Evolutionary conservation across 1,139 yeast species (phyloP).

Genomic region (Saccharomycopsis hybrid): DNA sequence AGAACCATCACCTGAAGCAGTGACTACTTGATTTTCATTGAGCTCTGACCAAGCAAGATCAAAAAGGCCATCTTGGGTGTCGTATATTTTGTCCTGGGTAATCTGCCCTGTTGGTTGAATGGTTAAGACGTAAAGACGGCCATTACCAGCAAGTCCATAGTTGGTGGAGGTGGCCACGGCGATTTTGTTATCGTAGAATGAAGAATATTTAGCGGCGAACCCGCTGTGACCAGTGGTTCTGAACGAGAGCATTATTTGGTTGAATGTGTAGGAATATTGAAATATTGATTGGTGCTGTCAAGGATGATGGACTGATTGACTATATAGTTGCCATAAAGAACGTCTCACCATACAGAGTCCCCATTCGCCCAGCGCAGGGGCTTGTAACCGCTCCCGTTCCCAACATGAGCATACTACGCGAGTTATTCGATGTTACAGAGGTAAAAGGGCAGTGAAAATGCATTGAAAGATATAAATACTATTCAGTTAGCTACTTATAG

Average conservation of each 20-base stretch:
- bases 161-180: slow-evolving; percentile 92
- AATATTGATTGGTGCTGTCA: too few relatives aligned
- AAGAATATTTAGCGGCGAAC: slow-evolving; percentile 83
- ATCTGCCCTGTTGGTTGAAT: slow-evolving; percentile 63
- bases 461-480: too few relatives aligned
- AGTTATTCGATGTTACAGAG: too few relatives aligned
- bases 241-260: slow-evolving; percentile 53
- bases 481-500: too few relatives aligned
- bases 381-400: too few relatives aligned
- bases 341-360: too few relatives aligned
- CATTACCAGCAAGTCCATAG: slow-evolving; percentile 93
- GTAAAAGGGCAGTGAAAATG: too few relatives aligned
- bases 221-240: slow-evolving; percentile 83
- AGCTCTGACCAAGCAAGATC: slow-evolving; percentile 86
- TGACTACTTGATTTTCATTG: slow-evolving; percentile 79
- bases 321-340: too few relatives aligned
- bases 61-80: slow-evolving; percentile 90
- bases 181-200: slow-evolving; percentile 79
- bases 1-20: slow-evolving; percentile 88
- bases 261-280: too few relatives aligned
- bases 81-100: slow-evolving; percentile 53
- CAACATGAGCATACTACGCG: too few relatives aligned
- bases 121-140: slow-evolving; percentile 63
- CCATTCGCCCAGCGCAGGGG: too few relatives aligned
- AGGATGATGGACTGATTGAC: too few relatives aligned